Evolutionary conservation across 169 alveolate genomes (phyloP).

Genomic region (Plasmodium malariae): DNA sequence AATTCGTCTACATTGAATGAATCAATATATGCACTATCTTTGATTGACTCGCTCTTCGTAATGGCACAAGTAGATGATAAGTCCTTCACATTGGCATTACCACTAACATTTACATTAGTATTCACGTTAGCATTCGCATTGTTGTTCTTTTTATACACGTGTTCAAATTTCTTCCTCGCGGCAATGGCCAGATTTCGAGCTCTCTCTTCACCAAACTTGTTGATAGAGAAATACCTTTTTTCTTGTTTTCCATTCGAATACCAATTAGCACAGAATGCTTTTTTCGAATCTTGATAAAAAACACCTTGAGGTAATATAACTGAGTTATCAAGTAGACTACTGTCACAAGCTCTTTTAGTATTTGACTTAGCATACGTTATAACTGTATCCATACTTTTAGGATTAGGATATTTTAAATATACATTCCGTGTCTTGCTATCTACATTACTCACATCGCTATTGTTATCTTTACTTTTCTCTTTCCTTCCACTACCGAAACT

Average conservation of each 20-base stretch:
- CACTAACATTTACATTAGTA: not conserved
- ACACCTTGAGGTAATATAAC: slow-evolving; percentile 77
- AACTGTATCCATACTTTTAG: slow-evolving; percentile 10
- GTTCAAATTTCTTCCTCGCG: slow-evolving; percentile 80
- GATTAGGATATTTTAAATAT: not conserved
- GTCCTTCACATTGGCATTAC: slow-evolving; percentile 2
- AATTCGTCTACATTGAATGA: too few species aligned
- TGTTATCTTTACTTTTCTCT: not conserved
- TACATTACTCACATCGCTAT: not conserved
- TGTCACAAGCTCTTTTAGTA: slow-evolving; percentile 30
- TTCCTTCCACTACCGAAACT: not conserved
- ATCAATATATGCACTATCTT: too few species aligned
- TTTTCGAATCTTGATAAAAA: slow-evolving; percentile 73
- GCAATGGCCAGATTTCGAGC: slow-evolving; percentile 86
- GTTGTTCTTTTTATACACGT: slow-evolving; percentile 46
- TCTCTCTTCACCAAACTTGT: slow-evolving; percentile 87
- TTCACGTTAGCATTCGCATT: not conserved
- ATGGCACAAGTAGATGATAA: not conserved
- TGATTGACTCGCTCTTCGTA: not conserved
- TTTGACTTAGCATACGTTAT: slow-evolving; percentile 50
- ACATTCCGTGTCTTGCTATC: slow-evolving; percentile 6
- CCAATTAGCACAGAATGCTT: slow-evolving; percentile 85
- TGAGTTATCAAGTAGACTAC: slow-evolving; percentile 19
- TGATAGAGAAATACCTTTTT: slow-evolving; percentile 86
- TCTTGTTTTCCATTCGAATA: slow-evolving; percentile 87